Evolutionary conservation across 352 stramenopile genomes (phyloP).

Genomic region (Aphanomyces cochlioides): DNA sequence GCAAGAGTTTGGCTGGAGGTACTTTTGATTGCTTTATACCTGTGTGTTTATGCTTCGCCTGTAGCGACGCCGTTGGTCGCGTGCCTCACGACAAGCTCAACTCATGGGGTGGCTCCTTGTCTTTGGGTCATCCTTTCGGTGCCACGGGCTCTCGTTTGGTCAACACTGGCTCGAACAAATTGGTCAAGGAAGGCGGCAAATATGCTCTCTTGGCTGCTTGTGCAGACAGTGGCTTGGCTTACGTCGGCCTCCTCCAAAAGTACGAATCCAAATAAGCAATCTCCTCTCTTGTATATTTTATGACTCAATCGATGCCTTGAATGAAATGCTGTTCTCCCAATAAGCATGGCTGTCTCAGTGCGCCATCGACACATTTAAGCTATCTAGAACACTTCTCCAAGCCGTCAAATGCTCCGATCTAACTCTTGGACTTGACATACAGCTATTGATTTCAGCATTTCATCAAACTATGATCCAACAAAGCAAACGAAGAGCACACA

Average conservation of each 20-base stretch:
- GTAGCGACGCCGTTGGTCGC: slow-evolving; percentile 76
- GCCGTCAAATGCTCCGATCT: too few species aligned
- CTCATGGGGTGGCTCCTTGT: slow-evolving; percentile 94
- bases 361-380: too few species aligned
- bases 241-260: slow-evolving; percentile 93
- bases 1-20: slow-evolving; percentile 88
- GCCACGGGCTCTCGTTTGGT: slow-evolving; percentile 95
- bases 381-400: too few species aligned
- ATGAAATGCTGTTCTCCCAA: too few species aligned
- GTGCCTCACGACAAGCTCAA: slow-evolving; percentile 96
- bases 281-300: too few species aligned
- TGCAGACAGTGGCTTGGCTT: slow-evolving; percentile 96
- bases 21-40: background rate
- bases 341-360: too few species aligned
- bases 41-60: slow-evolving; percentile 8
- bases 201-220: slow-evolving; percentile 97
- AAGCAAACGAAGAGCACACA: too few species aligned
- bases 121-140: slow-evolving; percentile 97
- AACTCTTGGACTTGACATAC: too few species aligned
- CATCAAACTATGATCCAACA: too few species aligned
- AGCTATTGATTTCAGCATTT: too few species aligned
- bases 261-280: slow-evolving; percentile 52
- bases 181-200: slow-evolving; percentile 93
- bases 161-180: slow-evolving; percentile 95
- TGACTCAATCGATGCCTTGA: too few species aligned